Evolutionary conservation across 495 filamentous ascomycete genomes (phyloP), one percentile per base, ranked within the genome.

Genomic region (Penicillium maclennaniae): DNA sequence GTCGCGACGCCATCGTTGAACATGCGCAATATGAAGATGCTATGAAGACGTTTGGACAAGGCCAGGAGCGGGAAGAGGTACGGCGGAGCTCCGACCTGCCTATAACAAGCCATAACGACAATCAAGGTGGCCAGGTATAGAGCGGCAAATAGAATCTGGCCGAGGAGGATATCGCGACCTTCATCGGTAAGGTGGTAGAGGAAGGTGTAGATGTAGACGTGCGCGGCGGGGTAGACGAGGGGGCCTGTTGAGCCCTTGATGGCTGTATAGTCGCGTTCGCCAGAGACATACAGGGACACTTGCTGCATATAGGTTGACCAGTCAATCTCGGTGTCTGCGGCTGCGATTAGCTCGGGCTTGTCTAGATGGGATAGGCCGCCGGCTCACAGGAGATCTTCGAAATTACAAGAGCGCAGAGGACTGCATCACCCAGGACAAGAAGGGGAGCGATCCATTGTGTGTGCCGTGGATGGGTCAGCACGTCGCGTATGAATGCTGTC

Each of bases 251-350:
- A 86, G 52, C 93, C 93, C 68, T 87, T 82, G 67, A 98, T 90
- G 10, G 81, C 71, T 31, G 83, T 81, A 66, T 98, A 98, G 68
- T 97, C 87, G 63, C 87, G 83, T 75, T 97, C 92, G 43, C 93
- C 93, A 7, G 79, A 73, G 25, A 89, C 64, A 60, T 87, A 93
- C 31, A 91, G 86, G 23, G 80, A 69, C 47, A 97, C 73, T 59
- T 98, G 93, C 59, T 96, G 79, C 92, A 97, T 97, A 69, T 98
- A 98, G 2, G 92, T 90, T 47, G 76, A 79, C 93, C 93, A 98
- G 71, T 98, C 93, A 63, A 98, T 98, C 67, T 98, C 93, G 40
- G 93, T 98, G 68, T 98, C 93, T 97, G 61, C 17, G 2, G 25
- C 25, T 37, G 44, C 27, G 38, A 52, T 63, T 62, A 69, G 60